Evolutionary conservation across 345 rosid genomes (phyloP), one percentile per base, ranked within the genome.

Genomic region (Hibiscus tridactylites): DNA sequence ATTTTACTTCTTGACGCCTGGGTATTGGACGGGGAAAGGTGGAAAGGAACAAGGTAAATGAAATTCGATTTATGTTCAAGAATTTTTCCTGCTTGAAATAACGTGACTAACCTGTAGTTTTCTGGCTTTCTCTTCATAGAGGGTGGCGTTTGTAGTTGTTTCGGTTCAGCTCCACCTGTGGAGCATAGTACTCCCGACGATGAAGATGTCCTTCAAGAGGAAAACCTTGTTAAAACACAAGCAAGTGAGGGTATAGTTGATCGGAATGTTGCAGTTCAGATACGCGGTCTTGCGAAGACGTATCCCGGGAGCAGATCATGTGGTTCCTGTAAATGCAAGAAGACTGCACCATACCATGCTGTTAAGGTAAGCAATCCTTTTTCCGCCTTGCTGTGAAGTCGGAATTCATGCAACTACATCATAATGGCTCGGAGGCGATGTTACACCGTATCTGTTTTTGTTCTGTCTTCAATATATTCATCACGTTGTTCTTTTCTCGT

Each of bases 21-120:
- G 90, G 39, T 90, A 86, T 75, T 91, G 97, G 98, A 90, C 90
- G 0, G 97, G 96, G 77, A 91, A 74, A 80, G 96, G 95, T 73
- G 96, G 98, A 79, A 79, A 81, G 75, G 86, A 79, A 37, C 73
- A 82, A 91, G 97, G 97, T 90, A 78, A 76, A 42, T 61, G 19
- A 69, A n/a, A 72, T 81, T 4, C 52, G 10, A 47, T 10, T 47
- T 66, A 29, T 59, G 3, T n/a, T 72, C 29, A 26, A 15, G 49
- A 71, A 24, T 21, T 29, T 21, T 29, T 37, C 26, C 52, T 42
- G 12, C 42, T 59, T 59, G 19, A 50, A 75, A 66, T 60, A 37
- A 47, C 31, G 35, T 58, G 17, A 33, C 47, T 70, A 74, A 64
- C 70, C 50, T 46, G 12, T 58, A 50, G 6, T 71, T 65, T 78